Percentiles rank a stretch among this genome's conserved stretches.
phyloP scores from a whole-genome alignment of 768 basidiomycete genomes.

The Chalciporus sphaerocephalus region DNA sequence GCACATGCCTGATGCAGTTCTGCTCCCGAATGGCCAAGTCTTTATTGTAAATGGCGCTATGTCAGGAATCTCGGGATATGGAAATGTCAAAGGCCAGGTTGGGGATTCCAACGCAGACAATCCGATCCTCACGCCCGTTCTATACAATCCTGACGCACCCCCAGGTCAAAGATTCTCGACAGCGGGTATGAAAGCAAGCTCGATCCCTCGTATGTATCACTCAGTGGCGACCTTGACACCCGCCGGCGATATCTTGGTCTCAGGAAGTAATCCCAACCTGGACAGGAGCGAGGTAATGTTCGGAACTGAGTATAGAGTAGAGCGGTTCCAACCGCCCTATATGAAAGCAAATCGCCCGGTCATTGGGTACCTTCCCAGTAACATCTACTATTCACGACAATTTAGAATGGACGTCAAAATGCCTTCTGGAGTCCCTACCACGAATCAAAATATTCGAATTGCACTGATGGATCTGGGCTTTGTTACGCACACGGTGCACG shows the following conservation, averaged over 20 bases:
- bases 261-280: slow-evolving; percentile 81
- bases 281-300: slow-evolving; percentile 70
- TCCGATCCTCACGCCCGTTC: slow-evolving; percentile 61
- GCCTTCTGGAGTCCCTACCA: slow-evolving; percentile 34
- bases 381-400: slow-evolving; percentile 43
- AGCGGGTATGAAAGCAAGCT: slow-evolving; percentile 55
- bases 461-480: slow-evolving; percentile 79
- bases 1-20: slow-evolving; percentile 75
- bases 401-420: slow-evolving; percentile 43
- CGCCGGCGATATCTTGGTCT: slow-evolving; percentile 66
- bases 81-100: slow-evolving; percentile 63
- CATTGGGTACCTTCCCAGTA: no score
- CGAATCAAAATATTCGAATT: slow-evolving; percentile 48
- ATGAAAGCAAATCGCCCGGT: slow-evolving; percentile 58
- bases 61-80: slow-evolving; percentile 73
- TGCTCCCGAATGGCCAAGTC: slow-evolving; percentile 72
- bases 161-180: slow-evolving; percentile 55
- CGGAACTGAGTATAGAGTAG: slow-evolving; percentile 85
- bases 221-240: slow-evolving; percentile 81
- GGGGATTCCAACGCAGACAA: slow-evolving; percentile 77
- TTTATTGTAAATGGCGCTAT: slow-evolving; percentile 74
- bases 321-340: slow-evolving; percentile 83
- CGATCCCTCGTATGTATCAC: slow-evolving; percentile 75
- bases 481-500: slow-evolving; percentile 72
- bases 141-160: slow-evolving; percentile 60